These are phyloP conservation scores for Parsonsia alboflavescens DNA, from an alignment of 257 asterid species.

Conservation along the genomic window DNA sequence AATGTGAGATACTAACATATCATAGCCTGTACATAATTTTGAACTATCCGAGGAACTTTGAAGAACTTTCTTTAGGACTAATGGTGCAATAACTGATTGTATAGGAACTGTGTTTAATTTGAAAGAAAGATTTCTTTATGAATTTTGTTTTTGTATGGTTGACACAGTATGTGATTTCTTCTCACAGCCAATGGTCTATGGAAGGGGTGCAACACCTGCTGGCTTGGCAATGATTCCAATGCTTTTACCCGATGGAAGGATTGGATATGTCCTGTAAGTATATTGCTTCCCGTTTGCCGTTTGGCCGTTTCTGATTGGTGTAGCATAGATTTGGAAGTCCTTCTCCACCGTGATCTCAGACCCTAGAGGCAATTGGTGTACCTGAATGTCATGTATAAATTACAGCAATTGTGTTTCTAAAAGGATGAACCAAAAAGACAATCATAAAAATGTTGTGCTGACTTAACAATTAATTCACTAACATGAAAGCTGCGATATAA, in stretches of 20 bases:
- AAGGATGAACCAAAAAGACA: background rate
- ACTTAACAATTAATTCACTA: background rate
- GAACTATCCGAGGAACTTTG: too few species aligned
- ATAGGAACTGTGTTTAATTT: slow-evolving; percentile 7
- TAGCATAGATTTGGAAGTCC: background rate
- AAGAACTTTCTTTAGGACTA: background rate
- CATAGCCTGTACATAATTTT: background rate
- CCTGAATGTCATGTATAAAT: background rate
- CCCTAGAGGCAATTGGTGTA: background rate
- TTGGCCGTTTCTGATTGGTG: background rate
- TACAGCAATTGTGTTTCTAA: background rate
- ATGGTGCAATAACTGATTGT: background rate
- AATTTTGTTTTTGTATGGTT: background rate
- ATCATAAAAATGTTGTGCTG: background rate
- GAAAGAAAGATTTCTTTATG: background rate
- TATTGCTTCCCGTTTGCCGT: background rate
- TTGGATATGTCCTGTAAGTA: slow-evolving; percentile 99
- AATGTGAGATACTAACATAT: too few species aligned
- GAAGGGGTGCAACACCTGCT: slow-evolving; percentile 70
- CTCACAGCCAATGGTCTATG: slow-evolving; percentile 69
- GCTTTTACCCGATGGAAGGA: slow-evolving; percentile 99
- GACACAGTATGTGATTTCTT: background rate
- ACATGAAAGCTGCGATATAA: background rate
- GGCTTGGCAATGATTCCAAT: slow-evolving; percentile 99
- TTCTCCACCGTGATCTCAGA: background rate